Evolutionary conservation across 495 filamentous ascomycete species (phyloP).

Genomic region (Parathielavia appendiculata): DNA sequence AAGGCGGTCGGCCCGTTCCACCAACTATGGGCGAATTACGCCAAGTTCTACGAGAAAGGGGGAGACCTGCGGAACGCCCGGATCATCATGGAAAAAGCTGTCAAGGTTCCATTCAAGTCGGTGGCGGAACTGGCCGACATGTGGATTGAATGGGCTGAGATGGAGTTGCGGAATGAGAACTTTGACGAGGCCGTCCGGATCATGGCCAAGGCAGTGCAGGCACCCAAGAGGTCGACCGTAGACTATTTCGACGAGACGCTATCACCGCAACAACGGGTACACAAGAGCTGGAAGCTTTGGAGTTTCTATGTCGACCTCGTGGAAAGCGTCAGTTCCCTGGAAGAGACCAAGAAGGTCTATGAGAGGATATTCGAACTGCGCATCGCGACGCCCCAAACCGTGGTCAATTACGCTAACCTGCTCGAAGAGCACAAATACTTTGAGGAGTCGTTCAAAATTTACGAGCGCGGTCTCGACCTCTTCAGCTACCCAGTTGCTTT

Average conservation of each 20-base stretch:
- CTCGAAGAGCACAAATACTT: constrained; percentile 94
- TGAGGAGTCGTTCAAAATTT: constrained; percentile 97
- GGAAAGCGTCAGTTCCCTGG: constrained; percentile 83
- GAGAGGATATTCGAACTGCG: constrained; percentile 97
- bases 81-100: constrained; percentile 94
- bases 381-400: constrained; percentile 95
- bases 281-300: constrained; percentile 99
- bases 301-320: constrained; percentile 99
- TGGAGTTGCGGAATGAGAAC: constrained; percentile 93
- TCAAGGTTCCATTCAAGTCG: constrained; percentile 94
- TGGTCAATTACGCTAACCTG: constrained; percentile 97
- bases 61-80: constrained; percentile 80
- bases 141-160: constrained; percentile 98
- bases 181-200: constrained; percentile 91
- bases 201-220: constrained; percentile 95
- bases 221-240: constrained; percentile 88
- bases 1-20: constrained; percentile 92
- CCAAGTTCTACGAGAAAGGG: constrained; percentile 92
- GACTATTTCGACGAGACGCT: constrained; percentile 98
- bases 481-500: constrained; percentile 98
- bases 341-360: constrained; percentile 91
- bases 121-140: constrained; percentile 93
- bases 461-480: constrained; percentile 91
- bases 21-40: constrained; percentile 94
- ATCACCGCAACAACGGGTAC: constrained; percentile 89